Conservation (phyloP, 495 filamentous ascomycete species). For the Hypoxylon trugodes region DNA sequence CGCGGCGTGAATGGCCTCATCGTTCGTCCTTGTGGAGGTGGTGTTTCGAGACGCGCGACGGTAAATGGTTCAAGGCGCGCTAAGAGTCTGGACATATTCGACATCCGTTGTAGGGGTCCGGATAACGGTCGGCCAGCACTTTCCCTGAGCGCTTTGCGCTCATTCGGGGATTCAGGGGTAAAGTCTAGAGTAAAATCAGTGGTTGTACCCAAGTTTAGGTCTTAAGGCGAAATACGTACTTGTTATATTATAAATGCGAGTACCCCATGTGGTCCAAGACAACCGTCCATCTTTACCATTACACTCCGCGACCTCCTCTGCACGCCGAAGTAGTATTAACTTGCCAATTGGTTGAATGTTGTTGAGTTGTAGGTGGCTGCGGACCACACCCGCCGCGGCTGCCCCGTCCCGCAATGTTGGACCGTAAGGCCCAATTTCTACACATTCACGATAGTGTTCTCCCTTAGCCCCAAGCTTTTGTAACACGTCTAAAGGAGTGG, state of each 20-base stretch:
- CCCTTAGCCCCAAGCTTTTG: neutral
- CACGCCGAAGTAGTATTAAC: neutral
- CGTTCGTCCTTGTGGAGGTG: neutral
- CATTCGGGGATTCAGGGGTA: neutral
- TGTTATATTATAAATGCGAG: slow-evolving; percentile 10
- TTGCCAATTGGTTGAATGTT: slow-evolving; percentile 4
- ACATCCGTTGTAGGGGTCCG: neutral
- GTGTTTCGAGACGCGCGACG: slow-evolving; percentile 4
- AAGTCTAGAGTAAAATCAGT: slow-evolving; percentile 10
- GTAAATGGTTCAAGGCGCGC: neutral
- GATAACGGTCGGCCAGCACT: slow-evolving; percentile 9
- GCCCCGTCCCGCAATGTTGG: neutral
- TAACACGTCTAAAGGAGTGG: neutral
- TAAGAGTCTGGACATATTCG: neutral
- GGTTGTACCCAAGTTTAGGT: neutral
- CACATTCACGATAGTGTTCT: neutral
- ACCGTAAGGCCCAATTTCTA: neutral
- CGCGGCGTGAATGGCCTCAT: slow-evolving; percentile 7
- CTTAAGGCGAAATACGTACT: slow-evolving; percentile 1
- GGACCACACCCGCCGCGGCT: neutral
- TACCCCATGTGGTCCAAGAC: slow-evolving; percentile 6
- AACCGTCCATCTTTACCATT: slow-evolving; percentile 12
- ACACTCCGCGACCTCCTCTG: slow-evolving; percentile 17
- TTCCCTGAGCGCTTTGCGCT: neutral
- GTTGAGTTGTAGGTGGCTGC: neutral